These are phyloP conservation scores for Cymodocea nodosa DNA, from an alignment of 116 monocot genomes.

Conservation along the genomic window DNA sequence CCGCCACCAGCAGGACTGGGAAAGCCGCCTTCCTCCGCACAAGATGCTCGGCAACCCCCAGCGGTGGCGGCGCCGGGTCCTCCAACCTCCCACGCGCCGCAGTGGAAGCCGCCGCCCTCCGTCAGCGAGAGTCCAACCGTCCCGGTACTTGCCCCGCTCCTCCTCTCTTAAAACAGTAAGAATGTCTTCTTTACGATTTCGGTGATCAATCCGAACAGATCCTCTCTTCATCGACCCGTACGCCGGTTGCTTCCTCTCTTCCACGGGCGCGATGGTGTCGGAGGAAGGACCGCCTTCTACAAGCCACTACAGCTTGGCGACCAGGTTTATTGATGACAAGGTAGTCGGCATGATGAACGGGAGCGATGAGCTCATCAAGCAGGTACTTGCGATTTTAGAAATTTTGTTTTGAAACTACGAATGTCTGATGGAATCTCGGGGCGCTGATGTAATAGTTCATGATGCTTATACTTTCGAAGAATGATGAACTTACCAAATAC, in stretches of 20 bases:
- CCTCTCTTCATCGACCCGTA: conserved; percentile 86
- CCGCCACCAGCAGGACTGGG: background rate
- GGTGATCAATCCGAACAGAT: conserved; percentile 22
- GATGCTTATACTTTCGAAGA: too few relatives aligned
- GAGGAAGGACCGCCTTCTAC: conserved; percentile 7
- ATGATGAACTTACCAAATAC: too few relatives aligned
- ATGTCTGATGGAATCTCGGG: too few relatives aligned
- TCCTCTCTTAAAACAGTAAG: background rate
- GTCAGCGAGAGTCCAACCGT: conserved; percentile 50
- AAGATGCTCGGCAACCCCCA: background rate
- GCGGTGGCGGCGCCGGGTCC: background rate
- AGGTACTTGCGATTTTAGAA: conserved; percentile 33
- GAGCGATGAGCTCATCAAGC: conserved; percentile 43
- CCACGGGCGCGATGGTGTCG: conserved; percentile 1
- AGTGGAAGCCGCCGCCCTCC: conserved; percentile 39
- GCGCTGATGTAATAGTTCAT: too few relatives aligned
- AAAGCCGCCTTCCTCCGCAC: background rate
- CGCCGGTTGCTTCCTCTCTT: conserved; percentile 52
- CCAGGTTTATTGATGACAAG: conserved; percentile 77
- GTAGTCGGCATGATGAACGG: conserved; percentile 24
- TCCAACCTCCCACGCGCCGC: conserved; percentile 29
- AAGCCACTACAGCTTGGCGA: conserved; percentile 38
- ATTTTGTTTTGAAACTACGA: too few relatives aligned
- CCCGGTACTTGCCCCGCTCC: conserved; percentile 24
- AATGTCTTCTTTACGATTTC: background rate